A percentile compares a stretch with the other conserved stretches of the same genome.
These are phyloP conservation scores for Thelonectria olida DNA, from an alignment of 2,329 filamentous ascomycete genomes.

Conservation along the genomic window DNA sequence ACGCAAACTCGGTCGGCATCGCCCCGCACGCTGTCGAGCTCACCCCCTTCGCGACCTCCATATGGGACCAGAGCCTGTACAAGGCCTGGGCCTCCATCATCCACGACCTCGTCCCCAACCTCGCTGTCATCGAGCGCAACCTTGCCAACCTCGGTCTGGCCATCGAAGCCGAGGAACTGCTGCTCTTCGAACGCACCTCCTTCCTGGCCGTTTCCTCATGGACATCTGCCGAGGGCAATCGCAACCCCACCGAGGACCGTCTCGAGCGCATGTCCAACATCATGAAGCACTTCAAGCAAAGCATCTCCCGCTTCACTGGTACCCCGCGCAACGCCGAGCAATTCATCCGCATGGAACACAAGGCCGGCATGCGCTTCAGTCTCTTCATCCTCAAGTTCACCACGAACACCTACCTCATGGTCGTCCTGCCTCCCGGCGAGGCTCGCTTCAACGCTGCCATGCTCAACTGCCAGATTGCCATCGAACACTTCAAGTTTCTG, in stretches of 20 bases:
- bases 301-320: slow-evolving; percentile 77
- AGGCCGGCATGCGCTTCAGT: slow-evolving; percentile 80
- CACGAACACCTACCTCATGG: slow-evolving; percentile 96
- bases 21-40: slow-evolving; percentile 65
- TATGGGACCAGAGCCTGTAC: slow-evolving; percentile 98
- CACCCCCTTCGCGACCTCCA: slow-evolving; percentile 92
- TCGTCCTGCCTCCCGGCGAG: slow-evolving; percentile 90
- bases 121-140: slow-evolving; percentile 86
- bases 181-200: slow-evolving; percentile 94
- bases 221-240: slow-evolving; percentile 75
- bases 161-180: slow-evolving; percentile 91
- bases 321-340: slow-evolving; percentile 84
- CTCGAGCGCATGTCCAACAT: slow-evolving; percentile 96
- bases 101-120: slow-evolving; percentile 95
- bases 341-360: slow-evolving; percentile 83
- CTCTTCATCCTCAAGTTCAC: slow-evolving; percentile 96
- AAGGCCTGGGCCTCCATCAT: slow-evolving; percentile 99
- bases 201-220: slow-evolving; percentile 97
- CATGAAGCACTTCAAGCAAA: slow-evolving; percentile 98
- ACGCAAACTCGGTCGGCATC: slow-evolving; percentile 50
- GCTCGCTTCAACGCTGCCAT: slow-evolving; percentile 90
- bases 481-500: slow-evolving; percentile 79
- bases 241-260: slow-evolving; percentile 90
- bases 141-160: slow-evolving; percentile 83
- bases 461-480: slow-evolving; percentile 87